Evolutionary conservation across 108 stramenopile species (phyloP), one percentile per base, ranked within the genome.

Genomic region (Cylindrotheca closterium): DNA sequence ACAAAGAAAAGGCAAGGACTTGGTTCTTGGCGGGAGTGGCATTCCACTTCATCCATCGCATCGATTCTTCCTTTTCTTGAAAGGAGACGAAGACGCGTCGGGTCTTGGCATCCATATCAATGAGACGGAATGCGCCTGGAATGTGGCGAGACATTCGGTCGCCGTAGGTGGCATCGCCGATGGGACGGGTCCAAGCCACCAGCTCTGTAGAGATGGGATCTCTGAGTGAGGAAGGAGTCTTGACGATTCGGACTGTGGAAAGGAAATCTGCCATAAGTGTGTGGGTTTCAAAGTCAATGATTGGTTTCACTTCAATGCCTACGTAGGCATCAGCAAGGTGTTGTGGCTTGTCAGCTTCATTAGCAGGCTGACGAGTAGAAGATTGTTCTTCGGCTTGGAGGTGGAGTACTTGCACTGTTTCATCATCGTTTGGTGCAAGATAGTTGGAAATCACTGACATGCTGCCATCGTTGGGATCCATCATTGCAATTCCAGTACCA

Each of bases 401-500:
- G 25, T 60, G 23, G 15, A 50, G 0, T 4, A 27, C 67, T 32
- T 42, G 37, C 23, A 75, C 73, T 23, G 67, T 77, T 28, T 25
- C 30, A 19, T 33, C 33, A 7, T 60, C 31, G 17, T 68, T 70
- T 53, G 72, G 67, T 31, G 79, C 60, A 19, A 77, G 61, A 37
- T 67, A 64, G 48, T 64, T 64, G 5, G 48, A 54, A 37, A 77
- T 58, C 3, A 85, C 75, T 18, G 47, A 59, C 19, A 85, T 49
- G 4, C 73, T 71, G 28, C 78, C 70, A 57, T 76, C 66, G 32
- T 77, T 80, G n/a, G 86, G 86, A 78, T 87, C 67, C 60, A 87
- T 60, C 5, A 82, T 51, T 1, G 80, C 56, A 2, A 79, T 65
- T 80, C 82, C 83, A 23, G 60, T 12, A 23, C 71, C 59, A 12